phyloP scores from a whole-genome alignment of 2,329 filamentous ascomycete genomes.

The Alternaria novae-zelandiae region DNA sequence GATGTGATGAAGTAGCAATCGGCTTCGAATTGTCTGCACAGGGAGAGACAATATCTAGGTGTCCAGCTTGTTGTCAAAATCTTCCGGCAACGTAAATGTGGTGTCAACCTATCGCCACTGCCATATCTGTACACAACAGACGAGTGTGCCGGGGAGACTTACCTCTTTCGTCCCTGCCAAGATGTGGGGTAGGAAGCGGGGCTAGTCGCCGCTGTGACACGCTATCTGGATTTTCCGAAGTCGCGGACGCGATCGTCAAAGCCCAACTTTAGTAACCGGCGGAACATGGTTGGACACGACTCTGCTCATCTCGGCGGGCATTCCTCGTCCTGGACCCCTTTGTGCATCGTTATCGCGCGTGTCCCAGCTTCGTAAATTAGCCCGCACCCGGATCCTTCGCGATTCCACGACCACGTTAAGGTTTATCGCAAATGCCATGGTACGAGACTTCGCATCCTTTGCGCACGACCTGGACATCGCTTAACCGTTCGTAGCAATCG shows the following conservation, averaged over 20 bases:
- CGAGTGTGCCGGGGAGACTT: constrained; percentile 14
- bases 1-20: neutral
- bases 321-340: constrained; percentile 12
- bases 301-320: constrained; percentile 17
- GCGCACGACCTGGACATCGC: constrained; percentile 2
- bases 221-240: constrained; percentile 16
- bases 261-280: constrained; percentile 25
- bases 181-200: constrained; percentile 28
- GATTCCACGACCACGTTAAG: neutral
- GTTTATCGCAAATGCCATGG: constrained; percentile 41
- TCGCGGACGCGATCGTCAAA: neutral
- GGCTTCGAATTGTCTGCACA: neutral
- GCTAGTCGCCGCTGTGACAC: constrained; percentile 1
- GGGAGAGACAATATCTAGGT: neutral
- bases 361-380: constrained; percentile 22
- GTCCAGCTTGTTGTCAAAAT: neutral
- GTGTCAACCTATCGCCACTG: neutral
- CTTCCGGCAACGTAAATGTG: neutral
- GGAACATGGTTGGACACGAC: constrained; percentile 17
- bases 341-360: constrained; percentile 1
- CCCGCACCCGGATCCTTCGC: constrained; percentile 11
- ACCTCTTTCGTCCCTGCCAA: constrained; percentile 13
- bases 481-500: constrained; percentile 40
- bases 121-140: neutral
- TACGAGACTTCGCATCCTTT: constrained; percentile 15